Percentiles rank a stretch among this genome's conserved stretches.
Evolutionary conservation across 164 flowering plant species (phyloP).

Genomic region (Annona cherimola): DNA sequence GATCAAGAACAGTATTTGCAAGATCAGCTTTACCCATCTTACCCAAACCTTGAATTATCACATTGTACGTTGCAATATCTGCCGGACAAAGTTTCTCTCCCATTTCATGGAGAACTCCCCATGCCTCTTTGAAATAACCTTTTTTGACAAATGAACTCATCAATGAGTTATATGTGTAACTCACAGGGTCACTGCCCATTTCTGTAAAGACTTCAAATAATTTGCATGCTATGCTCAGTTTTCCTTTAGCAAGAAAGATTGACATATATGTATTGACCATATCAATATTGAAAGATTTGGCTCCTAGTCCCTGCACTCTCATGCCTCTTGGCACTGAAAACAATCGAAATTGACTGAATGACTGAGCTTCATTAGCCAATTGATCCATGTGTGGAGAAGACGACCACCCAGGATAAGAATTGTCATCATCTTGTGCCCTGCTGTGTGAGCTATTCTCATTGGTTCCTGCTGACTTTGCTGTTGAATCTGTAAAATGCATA

Average conservation of each 20-base stretch:
- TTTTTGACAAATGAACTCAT: conserved; percentile 89
- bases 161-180: conserved; percentile 81
- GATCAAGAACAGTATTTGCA: conserved; percentile 66
- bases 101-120: conserved; percentile 73
- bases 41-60: conserved; percentile 82
- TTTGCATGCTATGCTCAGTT: conserved; percentile 86
- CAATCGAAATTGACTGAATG: conserved; percentile 10
- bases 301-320: conserved; percentile 51
- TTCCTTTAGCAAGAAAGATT: conserved; percentile 78
- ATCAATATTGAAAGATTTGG: conserved; percentile 62
- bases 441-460: conserved; percentile 17
- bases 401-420: conserved; percentile 45
- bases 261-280: conserved; percentile 91
- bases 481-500: conserved; percentile 27
- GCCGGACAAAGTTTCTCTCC: conserved; percentile 70
- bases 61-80: conserved; percentile 84
- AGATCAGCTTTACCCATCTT: conserved; percentile 90
- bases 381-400: conserved; percentile 79
- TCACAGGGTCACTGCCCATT: conserved; percentile 51
- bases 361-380: conserved; percentile 41
- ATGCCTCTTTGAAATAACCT: conserved; percentile 79
- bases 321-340: conserved; percentile 46
- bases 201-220: conserved; percentile 85
- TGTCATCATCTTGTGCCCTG: conserved; percentile 14
- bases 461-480: conserved; percentile 9